Conservation (phyloP, 805 yeast genomes). For the Zygosaccharomyces siamensis region DNA sequence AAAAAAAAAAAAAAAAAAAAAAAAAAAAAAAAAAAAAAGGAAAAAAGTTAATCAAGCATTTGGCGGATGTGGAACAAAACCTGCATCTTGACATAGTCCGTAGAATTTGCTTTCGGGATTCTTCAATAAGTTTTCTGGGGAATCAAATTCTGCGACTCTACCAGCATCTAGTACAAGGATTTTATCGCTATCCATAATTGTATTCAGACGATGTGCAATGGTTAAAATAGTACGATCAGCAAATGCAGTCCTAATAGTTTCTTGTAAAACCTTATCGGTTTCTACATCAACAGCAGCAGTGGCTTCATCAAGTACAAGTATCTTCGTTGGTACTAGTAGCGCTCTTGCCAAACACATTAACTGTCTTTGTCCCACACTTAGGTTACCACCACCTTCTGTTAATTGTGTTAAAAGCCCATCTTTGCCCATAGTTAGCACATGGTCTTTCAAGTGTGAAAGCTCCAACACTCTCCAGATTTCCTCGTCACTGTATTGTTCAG, state of each 20-base stretch:
- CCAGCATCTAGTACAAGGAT: conserved; percentile 76
- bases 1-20: neutral
- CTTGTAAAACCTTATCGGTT: conserved; percentile 72
- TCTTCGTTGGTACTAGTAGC: conserved; percentile 54
- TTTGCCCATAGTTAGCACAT: conserved; percentile 49
- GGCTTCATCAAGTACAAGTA: conserved; percentile 76
- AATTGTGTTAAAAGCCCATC: conserved; percentile 53
- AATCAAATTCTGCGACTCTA: conserved; percentile 68
- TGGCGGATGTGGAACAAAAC: conserved; percentile 37
- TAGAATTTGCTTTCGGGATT: conserved; percentile 68
- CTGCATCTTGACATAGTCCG: conserved; percentile 78
- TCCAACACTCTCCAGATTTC: conserved; percentile 78
- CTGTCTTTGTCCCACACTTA: conserved; percentile 75
- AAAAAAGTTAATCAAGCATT: neutral
- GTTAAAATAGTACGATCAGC: conserved; percentile 74
- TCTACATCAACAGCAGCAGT: conserved; percentile 88
- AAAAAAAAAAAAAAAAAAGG: too few species aligned
- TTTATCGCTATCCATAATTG: conserved; percentile 75
- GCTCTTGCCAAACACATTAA: conserved; percentile 80
- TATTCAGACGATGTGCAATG: conserved; percentile 79
- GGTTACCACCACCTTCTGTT: conserved; percentile 65
- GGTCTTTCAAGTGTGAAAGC: conserved; percentile 69
- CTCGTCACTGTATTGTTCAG: conserved; percentile 60
- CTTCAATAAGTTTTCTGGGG: conserved; percentile 61
- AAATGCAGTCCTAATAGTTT: conserved; percentile 71